These are phyloP conservation scores for Jasminum sambac DNA, from an alignment of 257 asterid genomes.

Conservation along the genomic window DNA sequence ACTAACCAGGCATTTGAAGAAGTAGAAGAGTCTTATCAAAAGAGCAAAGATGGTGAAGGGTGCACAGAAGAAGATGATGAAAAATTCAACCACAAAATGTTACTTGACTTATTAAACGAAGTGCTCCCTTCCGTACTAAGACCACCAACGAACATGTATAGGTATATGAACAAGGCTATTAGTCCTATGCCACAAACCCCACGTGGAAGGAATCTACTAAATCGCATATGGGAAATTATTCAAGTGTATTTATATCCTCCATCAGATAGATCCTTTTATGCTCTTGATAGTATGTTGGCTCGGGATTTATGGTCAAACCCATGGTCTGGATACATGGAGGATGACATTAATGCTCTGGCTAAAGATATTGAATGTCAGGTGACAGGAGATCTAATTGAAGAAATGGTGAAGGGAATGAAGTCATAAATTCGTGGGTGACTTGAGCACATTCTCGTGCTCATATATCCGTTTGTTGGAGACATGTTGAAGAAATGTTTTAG, in stretches of 20 bases:
- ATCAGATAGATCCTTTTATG: constrained; percentile 38
- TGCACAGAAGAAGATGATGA: constrained; percentile 42
- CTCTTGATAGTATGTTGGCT: constrained; percentile 65
- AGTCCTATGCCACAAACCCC: constrained; percentile 49
- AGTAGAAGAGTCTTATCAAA: constrained; percentile 62
- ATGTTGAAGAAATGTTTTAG: background rate
- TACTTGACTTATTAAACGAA: constrained; percentile 79
- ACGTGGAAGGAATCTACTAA: constrained; percentile 63
- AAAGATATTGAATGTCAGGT: constrained; percentile 69
- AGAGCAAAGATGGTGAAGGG: constrained; percentile 38
- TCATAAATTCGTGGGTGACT: background rate
- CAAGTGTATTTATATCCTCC: constrained; percentile 48
- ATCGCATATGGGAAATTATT: constrained; percentile 57
- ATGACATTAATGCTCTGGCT: constrained; percentile 54
- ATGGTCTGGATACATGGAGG: constrained; percentile 61
- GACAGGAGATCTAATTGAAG: constrained; percentile 63
- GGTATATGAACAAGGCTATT: constrained; percentile 45
- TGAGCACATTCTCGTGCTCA: constrained; percentile 14
- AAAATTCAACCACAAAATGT: constrained; percentile 50
- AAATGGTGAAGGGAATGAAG: constrained; percentile 48
- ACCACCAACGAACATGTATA: constrained; percentile 47
- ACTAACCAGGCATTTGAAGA: constrained; percentile 72
- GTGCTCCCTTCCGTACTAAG: constrained; percentile 65
- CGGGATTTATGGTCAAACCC: constrained; percentile 56
- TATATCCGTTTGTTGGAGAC: background rate